These are phyloP conservation scores for Paraconiothyrium brasiliense DNA, from an alignment of 2,329 filamentous ascomycete species.

Conservation along the genomic window DNA sequence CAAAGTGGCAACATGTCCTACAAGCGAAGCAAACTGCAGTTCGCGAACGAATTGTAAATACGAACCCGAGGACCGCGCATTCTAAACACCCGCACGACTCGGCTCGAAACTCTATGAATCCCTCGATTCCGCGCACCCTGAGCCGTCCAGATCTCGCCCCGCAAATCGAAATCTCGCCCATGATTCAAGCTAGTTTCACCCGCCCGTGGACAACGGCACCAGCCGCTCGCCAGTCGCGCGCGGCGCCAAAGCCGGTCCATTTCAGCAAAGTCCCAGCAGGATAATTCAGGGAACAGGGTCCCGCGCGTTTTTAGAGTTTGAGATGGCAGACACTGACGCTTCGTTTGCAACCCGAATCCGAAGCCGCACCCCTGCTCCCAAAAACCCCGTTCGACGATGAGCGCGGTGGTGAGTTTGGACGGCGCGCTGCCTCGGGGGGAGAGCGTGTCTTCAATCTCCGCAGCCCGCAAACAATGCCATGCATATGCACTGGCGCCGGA, in stretches of 20 bases:
- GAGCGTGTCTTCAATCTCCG: conserved; percentile 9
- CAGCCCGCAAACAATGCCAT: background rate
- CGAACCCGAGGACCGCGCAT: background rate
- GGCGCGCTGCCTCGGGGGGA: background rate
- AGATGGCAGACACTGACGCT: background rate
- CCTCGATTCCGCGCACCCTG: conserved; percentile 3
- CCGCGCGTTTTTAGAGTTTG: background rate
- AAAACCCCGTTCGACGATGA: background rate
- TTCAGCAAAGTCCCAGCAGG: background rate
- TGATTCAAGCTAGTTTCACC: background rate
- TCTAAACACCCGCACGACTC: background rate
- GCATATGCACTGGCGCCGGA: background rate
- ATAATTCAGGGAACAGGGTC: background rate
- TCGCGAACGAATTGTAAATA: background rate
- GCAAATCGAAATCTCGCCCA: conserved; percentile 11
- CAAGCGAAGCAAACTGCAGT: too few species aligned
- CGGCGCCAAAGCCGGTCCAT: background rate
- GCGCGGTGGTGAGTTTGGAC: background rate
- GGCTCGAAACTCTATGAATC: conserved; percentile 3
- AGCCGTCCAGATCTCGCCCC: conserved; percentile 5
- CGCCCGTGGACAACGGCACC: conserved; percentile 6
- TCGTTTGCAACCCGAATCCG: conserved; percentile 7
- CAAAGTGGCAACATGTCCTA: background rate
- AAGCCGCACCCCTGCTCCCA: conserved; percentile 3
- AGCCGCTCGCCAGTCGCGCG: conserved; percentile 4